Evolutionary conservation across 345 rosid genomes (phyloP), one percentile per base, ranked within the genome.

Genomic region (Eucalyptus viminalis): DNA sequence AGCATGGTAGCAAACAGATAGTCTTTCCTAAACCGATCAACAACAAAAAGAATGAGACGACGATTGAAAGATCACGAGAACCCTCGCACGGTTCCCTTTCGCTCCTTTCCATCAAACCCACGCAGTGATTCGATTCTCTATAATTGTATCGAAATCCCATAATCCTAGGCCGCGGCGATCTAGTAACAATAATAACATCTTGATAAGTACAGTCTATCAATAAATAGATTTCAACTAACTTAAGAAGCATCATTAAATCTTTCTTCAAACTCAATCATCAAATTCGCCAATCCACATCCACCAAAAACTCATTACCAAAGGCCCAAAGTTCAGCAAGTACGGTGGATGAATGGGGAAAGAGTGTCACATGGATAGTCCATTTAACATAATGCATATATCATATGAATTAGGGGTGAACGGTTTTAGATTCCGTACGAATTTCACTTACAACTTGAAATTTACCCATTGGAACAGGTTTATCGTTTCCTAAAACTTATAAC

Each of bases 401-500:
- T 62, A 22, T 56, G 6, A 56, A 56, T 62, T 27, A 53, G 24
- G 5, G 2, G 11, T 53, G 58, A 53, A 4, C 1, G 1, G 2
- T 53, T 53, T 53, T 4, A 53, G 1, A 53, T 53, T 53, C 1
- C 2, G 0, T 53, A 21, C 2, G 21, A 53, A 53, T 19, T 53
- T 53, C 9, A 53, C 58, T 53, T 19, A 19, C 10, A 53, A 19
- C 2, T 8, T 53, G 0, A 4, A 53, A 19, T 2, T 4, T 53
- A 53, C 5, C 11, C 0, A 53, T 53, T 19, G 10, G 10, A 53
- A 53, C 24, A 19, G 0, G 24, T 53, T 53, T 53, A 53, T 19
- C 0, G 0, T 53, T 53, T 53, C 5, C 11, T 4, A 8, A 8
- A 53, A 53, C 25, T 8, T 53, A 21, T 0, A 53, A 53, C 11